Base-by-base conservation (phyloP, 83 land plant species). In the Picea abies region DNA sequence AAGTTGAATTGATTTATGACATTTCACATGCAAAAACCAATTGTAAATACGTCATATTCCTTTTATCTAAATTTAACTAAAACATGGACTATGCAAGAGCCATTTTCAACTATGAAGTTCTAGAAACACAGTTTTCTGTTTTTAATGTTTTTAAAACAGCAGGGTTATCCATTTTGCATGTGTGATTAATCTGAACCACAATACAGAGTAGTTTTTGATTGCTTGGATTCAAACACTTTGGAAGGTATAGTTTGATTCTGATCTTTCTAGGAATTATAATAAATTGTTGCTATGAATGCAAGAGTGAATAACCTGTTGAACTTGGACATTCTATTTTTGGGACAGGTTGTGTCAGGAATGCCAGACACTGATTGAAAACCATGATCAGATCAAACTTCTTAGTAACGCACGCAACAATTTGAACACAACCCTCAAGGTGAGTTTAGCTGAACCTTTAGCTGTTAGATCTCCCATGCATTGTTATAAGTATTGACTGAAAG, bases 391-490 rank as follows among this genome's bases (percentile, higher is more conserved):
- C 82, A 97, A 97, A 86, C 94, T 97, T 78, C 98, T 97, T 66
- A 97, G 99, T 86, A 97, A 97, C 88, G 97, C 95, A 1, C 92
- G 99, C 82, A 97, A 97, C 87, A 97, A 97, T 86, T 72, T 97
- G 81, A 94, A 93, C 80, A 96, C 92, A 23, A 97, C 99, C 22
- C 79, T 97, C 76, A 97, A 96, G 98, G 99, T 97, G 62, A 64
- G 62, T 68, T 56, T 47, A 23, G 60, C 23, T 73, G 41, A 52
- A 44, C 56, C 77, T 73, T 2, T 73, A 17, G 44, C 39, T 35
- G 73, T 7, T 37, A 70, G 73, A 12, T 52, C 14, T 52, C 10
- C 56, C 12, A 2, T 52, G 56, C 14, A 52, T 52, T 52, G 56
- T 52, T 52, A 52, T 8, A 52, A 10, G 56, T 52, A 52, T 52